Evolutionary conservation across 1,284 basidiomycete species (phyloP), one percentile per base, ranked within the genome.

Genomic region (Grifola frondosa): DNA sequence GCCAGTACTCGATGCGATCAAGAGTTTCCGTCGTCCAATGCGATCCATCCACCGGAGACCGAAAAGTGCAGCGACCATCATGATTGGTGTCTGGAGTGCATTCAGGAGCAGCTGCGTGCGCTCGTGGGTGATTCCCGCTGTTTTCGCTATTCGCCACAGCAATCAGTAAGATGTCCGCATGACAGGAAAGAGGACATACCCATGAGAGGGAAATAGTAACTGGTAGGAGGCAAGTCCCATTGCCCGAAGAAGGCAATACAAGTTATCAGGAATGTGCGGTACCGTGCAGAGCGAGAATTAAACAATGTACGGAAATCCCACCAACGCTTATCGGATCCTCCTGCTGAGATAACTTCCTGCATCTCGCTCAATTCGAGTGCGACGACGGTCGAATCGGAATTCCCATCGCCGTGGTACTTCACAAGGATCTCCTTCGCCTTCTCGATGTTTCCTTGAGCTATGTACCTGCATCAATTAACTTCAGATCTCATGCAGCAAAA

Each of bases 241-340:
- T 42, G 37, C 8, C 54, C 54, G 36, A 57, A 57, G 40, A 57
- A 50, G 11, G 54, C 54, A 33, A 57, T 57, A 19, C 54, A 57
- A 19, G 40, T 44, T 28, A 57, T 43, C 19, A 57, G 46, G 46
- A 54, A 57, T 19, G 52, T 54, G 35, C 54, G 54, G 22, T 57
- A 53, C 9, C 54, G 50, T 12, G 50, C 52, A 3, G 52, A 54
- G 3, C 47, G 42, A n/a, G 54, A 54, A 37, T 53, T 49, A 33
- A 57, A 45, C 6, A 57, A 44, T 17, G 37, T 48, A 29, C 54
- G 54, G 52, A 64, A 65, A 44, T 69, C 66, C 65, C 66, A 75
- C 73, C 72, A 75, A 26, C 67, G 53, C 60, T 75, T 75, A 59
- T 76, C 73, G 30, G 69, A 65, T 17, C 68, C 73, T 41, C 69